Percentiles rank a stretch among this genome's conserved stretches.
phyloP scores from a whole-genome alignment of 305 asterid genomes.

The Rubia balearica region DNA sequence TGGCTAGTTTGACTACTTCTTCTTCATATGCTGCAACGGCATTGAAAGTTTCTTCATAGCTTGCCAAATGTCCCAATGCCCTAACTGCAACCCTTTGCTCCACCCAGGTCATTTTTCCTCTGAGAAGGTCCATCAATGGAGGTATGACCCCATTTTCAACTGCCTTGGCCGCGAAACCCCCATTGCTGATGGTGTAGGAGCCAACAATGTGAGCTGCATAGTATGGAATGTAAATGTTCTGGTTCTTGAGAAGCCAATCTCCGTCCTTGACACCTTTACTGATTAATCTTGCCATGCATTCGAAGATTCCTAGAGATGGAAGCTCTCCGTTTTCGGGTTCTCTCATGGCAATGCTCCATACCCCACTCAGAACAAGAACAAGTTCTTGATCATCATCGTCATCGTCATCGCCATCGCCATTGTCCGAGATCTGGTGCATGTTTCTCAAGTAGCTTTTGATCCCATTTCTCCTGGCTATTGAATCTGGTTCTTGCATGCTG shows the following conservation, averaged over 20 bases:
- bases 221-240: constrained; percentile 63
- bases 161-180: constrained; percentile 39
- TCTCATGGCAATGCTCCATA: constrained; percentile 75
- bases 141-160: constrained; percentile 51
- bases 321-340: constrained; percentile 50
- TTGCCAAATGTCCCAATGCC: constrained; percentile 79
- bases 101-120: constrained; percentile 76
- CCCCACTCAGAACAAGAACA: constrained; percentile 51
- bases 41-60: constrained; percentile 53
- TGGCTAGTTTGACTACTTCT: constrained; percentile 44
- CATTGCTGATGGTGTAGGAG: constrained; percentile 58
- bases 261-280: constrained; percentile 34
- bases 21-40: constrained; percentile 39
- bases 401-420: neutral
- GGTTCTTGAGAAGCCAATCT: constrained; percentile 47
- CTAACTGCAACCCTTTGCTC: constrained; percentile 85
- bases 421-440: constrained; percentile 20
- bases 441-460: constrained; percentile 36
- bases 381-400: constrained; percentile 41
- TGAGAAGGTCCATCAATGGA: constrained; percentile 56
- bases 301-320: constrained; percentile 57
- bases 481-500: constrained; percentile 47
- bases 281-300: constrained; percentile 51
- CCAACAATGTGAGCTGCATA: constrained; percentile 85
- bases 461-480: constrained; percentile 29